Conservation (phyloP, 805 yeast genomes). For the Lipomyces mesembrius region DNA sequence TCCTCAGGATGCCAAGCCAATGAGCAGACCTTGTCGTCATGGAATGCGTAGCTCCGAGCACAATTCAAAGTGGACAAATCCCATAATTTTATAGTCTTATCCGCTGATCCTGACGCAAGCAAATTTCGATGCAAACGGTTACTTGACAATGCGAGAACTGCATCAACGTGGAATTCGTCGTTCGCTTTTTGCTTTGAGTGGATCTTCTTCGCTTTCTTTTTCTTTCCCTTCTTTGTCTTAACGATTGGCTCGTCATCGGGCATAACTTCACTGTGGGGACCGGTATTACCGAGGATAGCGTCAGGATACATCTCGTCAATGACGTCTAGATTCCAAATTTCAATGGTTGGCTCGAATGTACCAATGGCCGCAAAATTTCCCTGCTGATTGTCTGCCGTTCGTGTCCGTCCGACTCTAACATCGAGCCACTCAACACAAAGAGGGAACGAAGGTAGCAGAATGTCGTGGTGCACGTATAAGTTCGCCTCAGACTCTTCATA, state of each 20-base stretch:
- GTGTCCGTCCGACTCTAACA: slow-evolving; percentile 57
- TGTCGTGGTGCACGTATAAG: slow-evolving; percentile 91
- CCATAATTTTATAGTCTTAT: slow-evolving; percentile 93
- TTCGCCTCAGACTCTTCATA: slow-evolving; percentile 88
- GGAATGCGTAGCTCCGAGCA: slow-evolving; percentile 77
- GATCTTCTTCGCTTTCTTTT: slow-evolving; percentile 56
- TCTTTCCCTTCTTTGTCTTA: slow-evolving; percentile 47
- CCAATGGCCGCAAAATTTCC: slow-evolving; percentile 97
- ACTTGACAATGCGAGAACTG: slow-evolving; percentile 84
- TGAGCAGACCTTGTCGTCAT: slow-evolving; percentile 79
- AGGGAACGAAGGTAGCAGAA: slow-evolving; percentile 97
- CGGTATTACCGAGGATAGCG: slow-evolving; percentile 68
- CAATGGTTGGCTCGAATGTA: slow-evolving; percentile 96
- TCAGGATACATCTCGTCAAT: slow-evolving; percentile 95
- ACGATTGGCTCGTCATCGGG: slow-evolving; percentile 37
- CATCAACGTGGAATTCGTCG: slow-evolving; percentile 89
- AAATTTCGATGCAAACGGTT: slow-evolving; percentile 81
- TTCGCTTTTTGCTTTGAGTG: slow-evolving; percentile 54
- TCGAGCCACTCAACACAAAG: slow-evolving; percentile 95
- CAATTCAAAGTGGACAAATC: slow-evolving; percentile 77
- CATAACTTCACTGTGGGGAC: slow-evolving; percentile 54
- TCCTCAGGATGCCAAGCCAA: slow-evolving; percentile 79
- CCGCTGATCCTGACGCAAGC: slow-evolving; percentile 94
- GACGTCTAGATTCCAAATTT: slow-evolving; percentile 93
- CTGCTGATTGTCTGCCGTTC: slow-evolving; percentile 52